Evolutionary conservation across 345 rosid species (phyloP), one percentile per base, ranked within the genome.

Genomic region (Firmiana major): DNA sequence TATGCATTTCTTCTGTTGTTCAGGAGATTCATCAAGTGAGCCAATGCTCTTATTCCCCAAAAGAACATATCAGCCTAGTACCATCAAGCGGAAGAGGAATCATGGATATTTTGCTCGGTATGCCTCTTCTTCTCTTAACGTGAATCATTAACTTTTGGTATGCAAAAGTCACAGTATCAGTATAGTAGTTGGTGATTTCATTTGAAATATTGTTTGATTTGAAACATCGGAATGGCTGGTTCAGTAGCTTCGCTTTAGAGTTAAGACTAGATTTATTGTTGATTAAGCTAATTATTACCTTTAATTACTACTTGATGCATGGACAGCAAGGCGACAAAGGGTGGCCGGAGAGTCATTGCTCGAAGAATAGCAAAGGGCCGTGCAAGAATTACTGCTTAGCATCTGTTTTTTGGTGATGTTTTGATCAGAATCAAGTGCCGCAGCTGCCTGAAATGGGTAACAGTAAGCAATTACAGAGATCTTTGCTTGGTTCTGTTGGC

Each of bases 331-430:
- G 97, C 98, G 77, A 96, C 98, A 24, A 96, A 91, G 85, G 99
- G 99, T 59, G 99, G 99, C 49, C 86, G 95, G 57, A 90, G 89
- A 84, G 99, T 96, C 82, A 96, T 96, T 73, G 99, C 97, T 78
- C 93, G 99, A 70, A 90, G 99, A 83, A 85, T 93, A 79, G 99
- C 98, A 10, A 96, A 96, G 83, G 98, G 99, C 38, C 93, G 99
- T 49, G 80, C 88, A 57, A 91, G 99, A 89, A 85, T 93, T 73
- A 89, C 99, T 0, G 97, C 97, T 43, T 93, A 91, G 86, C 74
- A 54, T 76, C 76, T 60, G 46, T 6, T 34, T 16, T 46, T 4
- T 36, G 63, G 24, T 51, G 34, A 57, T 58, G 54, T 8, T 57
- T 60, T n/a, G 73, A 77, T 49, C 22, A n/a, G 46, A 38, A 72